phyloP scores from a whole-genome alignment of 164 flowering plant species.

The Kalanchoe fedtschenkoi region DNA sequence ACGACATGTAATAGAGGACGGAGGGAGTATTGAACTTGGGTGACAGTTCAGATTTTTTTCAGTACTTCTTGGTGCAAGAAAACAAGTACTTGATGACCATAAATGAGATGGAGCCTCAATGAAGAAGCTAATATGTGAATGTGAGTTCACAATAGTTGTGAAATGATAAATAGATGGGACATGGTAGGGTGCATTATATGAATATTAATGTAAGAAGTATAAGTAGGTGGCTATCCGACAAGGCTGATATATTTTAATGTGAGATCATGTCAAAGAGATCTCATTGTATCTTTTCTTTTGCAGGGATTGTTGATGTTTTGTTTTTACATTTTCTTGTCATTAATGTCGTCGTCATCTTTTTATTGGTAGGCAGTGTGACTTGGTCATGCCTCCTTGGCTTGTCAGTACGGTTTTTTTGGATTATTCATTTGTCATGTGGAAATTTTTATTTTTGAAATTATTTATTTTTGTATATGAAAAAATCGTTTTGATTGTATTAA shows the following conservation, averaged over 20 bases:
- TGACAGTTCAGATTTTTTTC: no score
- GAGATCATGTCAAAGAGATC: not conserved
- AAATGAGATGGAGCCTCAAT: not conserved
- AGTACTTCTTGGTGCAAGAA: no score
- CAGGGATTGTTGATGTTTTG: slow-evolving; percentile 5
- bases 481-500: no score
- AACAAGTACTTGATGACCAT: no score
- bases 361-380: not conserved
- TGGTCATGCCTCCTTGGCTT: not conserved
- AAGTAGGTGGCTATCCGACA: not conserved
- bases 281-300: not conserved
- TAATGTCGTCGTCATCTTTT: not conserved
- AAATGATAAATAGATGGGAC: not conserved
- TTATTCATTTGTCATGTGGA: no score
- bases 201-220: not conserved
- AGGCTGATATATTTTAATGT: not conserved
- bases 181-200: no score
- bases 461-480: no score
- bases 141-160: not conserved
- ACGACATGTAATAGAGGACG: no score
- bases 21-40: no score
- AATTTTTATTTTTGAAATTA: no score
- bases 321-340: not conserved
- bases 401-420: not conserved
- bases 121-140: not conserved